Base-by-base conservation (phyloP, 257 asterid species). In the Galeopsis tetrahit region DNA sequence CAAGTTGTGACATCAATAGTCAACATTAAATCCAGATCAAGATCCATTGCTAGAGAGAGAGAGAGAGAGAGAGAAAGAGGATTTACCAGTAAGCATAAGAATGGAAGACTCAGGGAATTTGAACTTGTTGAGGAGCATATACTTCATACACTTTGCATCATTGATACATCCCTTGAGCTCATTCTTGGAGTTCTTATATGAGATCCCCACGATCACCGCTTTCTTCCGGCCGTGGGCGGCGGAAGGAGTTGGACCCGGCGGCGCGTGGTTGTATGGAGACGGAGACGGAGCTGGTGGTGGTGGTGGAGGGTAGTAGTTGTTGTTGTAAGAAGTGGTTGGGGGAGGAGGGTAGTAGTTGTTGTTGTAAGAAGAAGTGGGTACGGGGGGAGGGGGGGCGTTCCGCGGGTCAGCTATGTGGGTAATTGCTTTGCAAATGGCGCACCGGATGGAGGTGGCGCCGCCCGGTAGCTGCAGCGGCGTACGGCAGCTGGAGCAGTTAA, bases 161-260 rank as follows among this genome's bases (percentile, higher is more conserved):
- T 91, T 94, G 39, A 94, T 83, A 8, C 99, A 91, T 3, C 99
- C 99, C 62, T 89, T 87, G 32, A 94, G 90, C 83, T 91, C 93
- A 10, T 82, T 74, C 66, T 17, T 75, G 0, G 97, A 40, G 69
- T 78, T 76, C 84, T 15, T 73, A 49, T 89, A 94, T 7, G 97
- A 83, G 57, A 94, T 89, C 70, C 98, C 97, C 2, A 85, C 64
- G 62, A 94, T 89, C 84, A 91, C 88, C 10, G 99, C 99, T 60
- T 83, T 88, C 84, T 91, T 94, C 69, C 88, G 84, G 15, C 97
- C 96, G 8, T 77, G 79, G 11, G 9, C 77, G 11, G 9, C 77
- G 0, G 82, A 10, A 3, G 85, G 78, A 6, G 81, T 75, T 40
- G 83, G 86, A 65, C 79, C 78, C 0, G 76, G 55, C 11, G 89